Base-by-base conservation (phyloP, 108 stramenopile genomes). In the Fistulifera solaris region DNA sequence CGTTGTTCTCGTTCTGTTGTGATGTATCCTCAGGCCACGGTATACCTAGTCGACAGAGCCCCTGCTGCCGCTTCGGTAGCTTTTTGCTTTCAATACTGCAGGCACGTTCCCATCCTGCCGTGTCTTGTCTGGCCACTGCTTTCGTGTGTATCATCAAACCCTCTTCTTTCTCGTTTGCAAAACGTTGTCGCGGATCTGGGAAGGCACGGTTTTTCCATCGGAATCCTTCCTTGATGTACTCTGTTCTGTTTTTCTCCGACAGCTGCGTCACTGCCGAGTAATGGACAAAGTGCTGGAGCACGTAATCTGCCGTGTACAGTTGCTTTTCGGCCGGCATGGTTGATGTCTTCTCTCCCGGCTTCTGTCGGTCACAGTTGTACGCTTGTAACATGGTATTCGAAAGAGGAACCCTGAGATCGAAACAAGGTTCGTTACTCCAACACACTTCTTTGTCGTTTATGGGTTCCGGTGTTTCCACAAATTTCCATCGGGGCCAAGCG, bases 71-170 rank as follows among this genome's bases (percentile, higher is more conserved):
- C 12, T 13, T 48, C 16, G 46, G 46, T 27, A n/a, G 24, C 19
- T 59, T 22, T 25, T 38, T 38, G 16, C 48, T 48, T 8, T 59
- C 58, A 4, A 59, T 35, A 17, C 19, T 5, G 14, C 47, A 59
- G 11, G 27, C 38, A 23, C 47, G 46, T 48, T 59, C 38, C 27
- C 44, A 59, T 4, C 51, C 55, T 1, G 56, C 44, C 24, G 81
- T 85, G 44, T 93, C 85, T 26, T 71, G 64, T 16, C 67, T 71
- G 5, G 85, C 85, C 40, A 87, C 84, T 1, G 87, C 76, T 58
- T 93, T 93, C 48, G 81, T 77, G 57, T 93, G 91, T 13, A 93
- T 68, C 91, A 93, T 93, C 4, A 80, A 71, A 40, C 71, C 88
- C 65, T 87, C 91, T 2, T 62, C 71, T 17, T 68, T 58, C 69